A percentile compares a stretch with the other conserved stretches of the same genome.
Evolutionary conservation across 306 rosid species (phyloP).

Genomic region (Quercus alba): DNA sequence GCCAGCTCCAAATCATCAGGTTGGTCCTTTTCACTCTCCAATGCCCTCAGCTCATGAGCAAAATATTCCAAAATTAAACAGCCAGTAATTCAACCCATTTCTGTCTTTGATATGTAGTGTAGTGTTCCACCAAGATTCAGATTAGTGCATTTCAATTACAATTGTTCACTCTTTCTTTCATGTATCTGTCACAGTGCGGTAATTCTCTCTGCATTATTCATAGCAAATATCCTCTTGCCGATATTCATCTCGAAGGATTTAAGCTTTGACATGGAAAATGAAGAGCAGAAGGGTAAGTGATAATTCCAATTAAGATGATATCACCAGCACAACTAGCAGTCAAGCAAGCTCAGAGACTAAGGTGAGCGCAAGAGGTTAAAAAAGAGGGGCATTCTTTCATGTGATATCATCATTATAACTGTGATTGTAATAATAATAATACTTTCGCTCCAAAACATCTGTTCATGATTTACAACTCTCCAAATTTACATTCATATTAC

Average conservation of each 20-base stretch:
- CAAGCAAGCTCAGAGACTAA: not conserved
- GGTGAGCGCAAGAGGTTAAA: not conserved
- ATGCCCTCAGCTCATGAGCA: not conserved
- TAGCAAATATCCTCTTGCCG: slow-evolving; percentile 55
- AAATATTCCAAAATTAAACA: not conserved
- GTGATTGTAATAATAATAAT: not conserved
- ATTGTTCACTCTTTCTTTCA: not conserved
- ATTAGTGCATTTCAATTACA: not conserved
- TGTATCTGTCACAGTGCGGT: slow-evolving; percentile 38
- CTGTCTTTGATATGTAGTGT: not conserved
- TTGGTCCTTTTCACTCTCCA: slow-evolving; percentile 5
- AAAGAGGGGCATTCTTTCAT: not conserved
- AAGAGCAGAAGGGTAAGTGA: slow-evolving; percentile 36
- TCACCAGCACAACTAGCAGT: not conserved
- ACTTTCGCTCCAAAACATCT: not conserved
- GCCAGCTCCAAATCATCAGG: slow-evolving; percentile 41
- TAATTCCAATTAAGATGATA: not conserved
- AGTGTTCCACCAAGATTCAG: not conserved
- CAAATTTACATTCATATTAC: not conserved
- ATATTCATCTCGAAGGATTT: slow-evolving; percentile 33
- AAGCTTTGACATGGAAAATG: slow-evolving; percentile 21
- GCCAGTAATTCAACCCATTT: not conserved
- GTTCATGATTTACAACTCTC: not conserved
- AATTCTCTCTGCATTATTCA: slow-evolving; percentile 35
- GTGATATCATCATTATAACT: not conserved